A percentile compares a stretch with the other conserved stretches of the same genome.
phyloP scores from a whole-genome alignment of 2,329 filamentous ascomycete species.

The Fusarium sp. region DNA sequence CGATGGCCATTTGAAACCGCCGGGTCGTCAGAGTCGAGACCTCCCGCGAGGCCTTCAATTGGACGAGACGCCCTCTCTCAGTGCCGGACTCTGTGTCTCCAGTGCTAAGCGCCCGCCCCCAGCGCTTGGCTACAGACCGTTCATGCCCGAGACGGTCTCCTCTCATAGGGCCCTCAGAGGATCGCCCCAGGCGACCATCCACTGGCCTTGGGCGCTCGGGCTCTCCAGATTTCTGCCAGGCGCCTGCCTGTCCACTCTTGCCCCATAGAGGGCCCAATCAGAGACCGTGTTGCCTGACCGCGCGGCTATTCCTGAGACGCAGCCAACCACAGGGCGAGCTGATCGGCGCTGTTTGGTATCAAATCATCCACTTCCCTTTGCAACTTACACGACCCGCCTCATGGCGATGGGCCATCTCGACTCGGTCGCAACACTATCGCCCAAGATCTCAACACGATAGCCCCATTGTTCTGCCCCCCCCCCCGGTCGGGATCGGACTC shows the following conservation, averaged over 20 bases:
- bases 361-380: constrained; percentile 2
- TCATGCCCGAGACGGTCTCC: background rate
- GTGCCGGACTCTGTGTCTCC: background rate
- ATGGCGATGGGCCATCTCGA: constrained; percentile 20
- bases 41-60: background rate
- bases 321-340: constrained; percentile 37
- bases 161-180: background rate
- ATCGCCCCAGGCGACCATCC: background rate
- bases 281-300: constrained; percentile 15
- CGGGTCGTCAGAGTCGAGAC: background rate
- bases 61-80: background rate
- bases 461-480: background rate
- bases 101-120: constrained; percentile 25
- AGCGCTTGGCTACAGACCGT: constrained; percentile 21
- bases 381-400: constrained; percentile 8
- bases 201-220: constrained; percentile 28
- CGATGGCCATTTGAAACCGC: background rate
- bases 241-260: background rate
- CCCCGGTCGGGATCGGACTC: background rate
- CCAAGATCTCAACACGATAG: constrained; percentile 29
- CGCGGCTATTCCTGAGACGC: constrained; percentile 49
- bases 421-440: constrained; percentile 23
- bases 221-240: background rate
- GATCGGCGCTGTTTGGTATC: constrained; percentile 16
- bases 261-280: constrained; percentile 39